Conservation (phyloP, 2,329 filamentous ascomycete species). For the Colletotrichum nymphaeae region DNA sequence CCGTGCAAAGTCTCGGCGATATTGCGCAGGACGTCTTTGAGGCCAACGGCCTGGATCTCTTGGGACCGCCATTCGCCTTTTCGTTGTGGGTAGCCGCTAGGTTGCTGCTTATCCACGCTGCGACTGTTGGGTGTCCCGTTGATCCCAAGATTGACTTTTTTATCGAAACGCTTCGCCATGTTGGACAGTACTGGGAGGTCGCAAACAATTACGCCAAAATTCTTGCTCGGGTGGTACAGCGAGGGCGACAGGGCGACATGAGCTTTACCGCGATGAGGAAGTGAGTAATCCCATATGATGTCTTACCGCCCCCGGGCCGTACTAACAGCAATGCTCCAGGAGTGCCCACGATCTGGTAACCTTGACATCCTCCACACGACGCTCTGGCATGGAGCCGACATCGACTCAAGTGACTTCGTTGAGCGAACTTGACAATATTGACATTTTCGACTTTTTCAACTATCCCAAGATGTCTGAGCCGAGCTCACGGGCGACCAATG, state of each 20-base stretch:
- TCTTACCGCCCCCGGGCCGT: neutral
- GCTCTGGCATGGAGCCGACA: conserved; percentile 51
- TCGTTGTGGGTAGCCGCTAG: conserved; percentile 56
- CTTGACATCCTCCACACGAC: conserved; percentile 48
- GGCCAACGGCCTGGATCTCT: conserved; percentile 53
- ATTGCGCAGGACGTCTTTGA: conserved; percentile 57
- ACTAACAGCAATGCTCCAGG: conserved; percentile 39
- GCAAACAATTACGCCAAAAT: conserved; percentile 55
- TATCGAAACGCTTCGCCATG: conserved; percentile 53
- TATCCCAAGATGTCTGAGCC: conserved; percentile 48
- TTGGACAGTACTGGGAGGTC: conserved; percentile 57
- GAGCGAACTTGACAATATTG: conserved; percentile 55
- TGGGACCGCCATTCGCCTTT: conserved; percentile 57
- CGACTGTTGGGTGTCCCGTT: conserved; percentile 49
- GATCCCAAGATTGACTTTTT: conserved; percentile 56
- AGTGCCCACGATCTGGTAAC: conserved; percentile 53
- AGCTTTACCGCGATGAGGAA: conserved; percentile 53
- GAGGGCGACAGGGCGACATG: conserved; percentile 48
- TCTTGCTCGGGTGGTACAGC: conserved; percentile 51
- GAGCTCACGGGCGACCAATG: conserved; percentile 25
- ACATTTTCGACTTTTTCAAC: conserved; percentile 59
- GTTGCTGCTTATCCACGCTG: conserved; percentile 54
- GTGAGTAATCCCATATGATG: conserved; percentile 40
- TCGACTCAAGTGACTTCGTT: conserved; percentile 52
- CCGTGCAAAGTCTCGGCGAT: conserved; percentile 55